Conservation (phyloP, 1,139 yeast species). For the Martiniozyma asiatica region DNA sequence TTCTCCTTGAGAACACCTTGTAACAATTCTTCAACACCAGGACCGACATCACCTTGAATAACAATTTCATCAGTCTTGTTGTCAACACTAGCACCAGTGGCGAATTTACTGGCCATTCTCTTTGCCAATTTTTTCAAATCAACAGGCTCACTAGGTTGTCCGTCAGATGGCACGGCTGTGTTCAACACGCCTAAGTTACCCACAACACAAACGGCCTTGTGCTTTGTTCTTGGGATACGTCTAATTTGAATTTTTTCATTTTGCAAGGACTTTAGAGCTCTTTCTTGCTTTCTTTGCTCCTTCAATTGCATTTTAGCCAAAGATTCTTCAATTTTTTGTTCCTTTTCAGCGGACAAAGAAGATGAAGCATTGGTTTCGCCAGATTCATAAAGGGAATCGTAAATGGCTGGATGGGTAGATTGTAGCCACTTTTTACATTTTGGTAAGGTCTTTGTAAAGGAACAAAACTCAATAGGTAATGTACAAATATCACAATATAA, state of each 20-base stretch:
- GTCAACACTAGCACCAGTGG: slow-evolving; percentile 74
- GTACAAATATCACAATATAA: slow-evolving; percentile 77
- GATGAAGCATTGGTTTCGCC: slow-evolving; percentile 33
- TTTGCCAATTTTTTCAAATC: slow-evolving; percentile 88
- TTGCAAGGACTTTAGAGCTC: slow-evolving; percentile 70
- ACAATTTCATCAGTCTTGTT: not conserved
- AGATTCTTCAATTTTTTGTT: slow-evolving; percentile 71
- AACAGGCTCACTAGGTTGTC: too few relatives aligned
- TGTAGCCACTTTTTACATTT: slow-evolving; percentile 80
- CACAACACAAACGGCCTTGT: slow-evolving; percentile 79
- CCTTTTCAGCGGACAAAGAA: slow-evolving; percentile 58
- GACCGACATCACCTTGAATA: slow-evolving; percentile 21
- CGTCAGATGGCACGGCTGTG: too few relatives aligned
- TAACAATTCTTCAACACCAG: slow-evolving; percentile 74
- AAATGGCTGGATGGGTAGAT: slow-evolving; percentile 45
- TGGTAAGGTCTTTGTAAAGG: slow-evolving; percentile 71
- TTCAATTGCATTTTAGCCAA: slow-evolving; percentile 77
- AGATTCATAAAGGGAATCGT: slow-evolving; percentile 47
- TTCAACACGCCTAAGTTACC: slow-evolving; percentile 70
- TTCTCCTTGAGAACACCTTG: slow-evolving; percentile 64
- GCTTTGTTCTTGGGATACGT: slow-evolving; percentile 81
- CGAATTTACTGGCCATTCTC: slow-evolving; percentile 87
- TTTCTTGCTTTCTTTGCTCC: slow-evolving; percentile 79
- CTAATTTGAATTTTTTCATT: slow-evolving; percentile 73
- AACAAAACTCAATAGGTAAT: slow-evolving; percentile 90